Conservation (phyloP, 805 yeast genomes). For the Kodamaea neixiangensis region DNA sequence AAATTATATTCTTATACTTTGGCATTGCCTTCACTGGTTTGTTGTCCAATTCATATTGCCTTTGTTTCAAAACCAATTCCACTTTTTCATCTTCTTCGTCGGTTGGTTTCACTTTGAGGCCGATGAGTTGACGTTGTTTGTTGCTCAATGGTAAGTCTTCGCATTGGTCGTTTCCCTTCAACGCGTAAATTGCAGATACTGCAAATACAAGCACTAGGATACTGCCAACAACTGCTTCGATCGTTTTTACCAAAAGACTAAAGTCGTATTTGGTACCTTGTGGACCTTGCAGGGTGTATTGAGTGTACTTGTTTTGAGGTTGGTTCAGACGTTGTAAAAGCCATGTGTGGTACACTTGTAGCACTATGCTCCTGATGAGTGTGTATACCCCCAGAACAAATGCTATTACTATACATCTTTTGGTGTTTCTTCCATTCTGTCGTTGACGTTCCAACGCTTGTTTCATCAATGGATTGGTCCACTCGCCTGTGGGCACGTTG, state of each 20-base stretch:
- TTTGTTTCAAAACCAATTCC: slow-evolving; percentile 20
- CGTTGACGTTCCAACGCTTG: slow-evolving; percentile 46
- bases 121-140: slow-evolving; percentile 48
- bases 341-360: neutral
- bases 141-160: slow-evolving; percentile 50
- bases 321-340: neutral
- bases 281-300: neutral
- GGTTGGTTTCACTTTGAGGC: slow-evolving; percentile 27
- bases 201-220: slow-evolving; percentile 14
- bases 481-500: slow-evolving; percentile 23
- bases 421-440: neutral
- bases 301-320: slow-evolving; percentile 1
- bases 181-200: slow-evolving; percentile 27
- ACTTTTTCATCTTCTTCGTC: slow-evolving; percentile 13
- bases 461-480: slow-evolving; percentile 45
- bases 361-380: neutral
- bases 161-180: slow-evolving; percentile 51
- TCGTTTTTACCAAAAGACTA: neutral
- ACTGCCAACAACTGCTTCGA: neutral
- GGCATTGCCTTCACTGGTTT: slow-evolving; percentile 1
- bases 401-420: neutral
- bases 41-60: slow-evolving; percentile 11
- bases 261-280: neutral
- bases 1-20: neutral
- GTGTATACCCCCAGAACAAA: neutral